These are phyloP conservation scores for Sporormia fimetaria DNA, from an alignment of 495 filamentous ascomycete species.

Conservation along the genomic window DNA sequence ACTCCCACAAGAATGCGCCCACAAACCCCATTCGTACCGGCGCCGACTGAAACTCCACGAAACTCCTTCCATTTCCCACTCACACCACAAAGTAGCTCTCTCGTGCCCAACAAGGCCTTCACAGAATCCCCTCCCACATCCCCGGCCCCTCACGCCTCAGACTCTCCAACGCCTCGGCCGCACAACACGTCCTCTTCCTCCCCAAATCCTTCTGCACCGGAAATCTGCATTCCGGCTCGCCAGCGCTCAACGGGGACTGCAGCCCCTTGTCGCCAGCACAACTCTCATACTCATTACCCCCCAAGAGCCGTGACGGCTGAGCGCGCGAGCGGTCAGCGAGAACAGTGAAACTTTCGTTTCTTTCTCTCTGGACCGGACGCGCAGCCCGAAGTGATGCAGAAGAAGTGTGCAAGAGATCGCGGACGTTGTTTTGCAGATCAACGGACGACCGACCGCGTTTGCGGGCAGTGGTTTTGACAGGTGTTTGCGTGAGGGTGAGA, in stretches of 20 bases:
- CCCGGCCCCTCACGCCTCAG: constrained; percentile 42
- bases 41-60: no score
- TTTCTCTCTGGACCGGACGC: no score
- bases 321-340: constrained; percentile 21
- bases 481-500: no score
- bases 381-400: constrained; percentile 14
- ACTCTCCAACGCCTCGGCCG: constrained; percentile 37
- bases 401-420: constrained; percentile 41
- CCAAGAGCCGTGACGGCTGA: constrained; percentile 19
- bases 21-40: no score
- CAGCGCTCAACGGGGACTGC: constrained; percentile 32
- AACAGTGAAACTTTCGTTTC: no score
- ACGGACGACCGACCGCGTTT: constrained; percentile 68
- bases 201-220: constrained; percentile 34
- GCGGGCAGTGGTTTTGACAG: no score
- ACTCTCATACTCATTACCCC: constrained; percentile 14
- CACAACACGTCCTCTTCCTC: constrained; percentile 52
- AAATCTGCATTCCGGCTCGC: constrained; percentile 28
- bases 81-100: no score
- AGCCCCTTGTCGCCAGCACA: constrained; percentile 17
- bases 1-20: no score
- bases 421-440: constrained; percentile 64
- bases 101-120: neutral
- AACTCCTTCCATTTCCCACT: no score
- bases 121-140: constrained; percentile 50